Evolutionary conservation across 441 rosid genomes (phyloP).

Genomic region (Erodium chrysanthum): DNA sequence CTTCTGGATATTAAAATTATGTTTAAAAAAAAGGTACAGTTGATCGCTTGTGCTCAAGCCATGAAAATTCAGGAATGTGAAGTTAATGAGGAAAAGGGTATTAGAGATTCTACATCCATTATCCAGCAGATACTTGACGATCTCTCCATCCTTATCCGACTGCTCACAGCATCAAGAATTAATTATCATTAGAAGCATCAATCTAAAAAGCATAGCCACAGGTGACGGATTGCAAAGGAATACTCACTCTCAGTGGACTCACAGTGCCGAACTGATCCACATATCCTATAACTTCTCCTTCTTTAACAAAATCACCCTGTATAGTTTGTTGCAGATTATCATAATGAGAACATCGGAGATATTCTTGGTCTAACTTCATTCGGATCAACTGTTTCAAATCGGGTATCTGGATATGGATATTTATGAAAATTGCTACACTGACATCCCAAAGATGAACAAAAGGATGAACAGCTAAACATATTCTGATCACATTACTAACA

Average conservation of each 20-base stretch:
- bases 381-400: no score
- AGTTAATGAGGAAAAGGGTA: neutral
- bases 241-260: slow-evolving; percentile 67
- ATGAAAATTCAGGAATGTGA: slow-evolving; percentile 4
- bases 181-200: slow-evolving; percentile 2
- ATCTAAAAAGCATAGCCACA: slow-evolving; percentile 9
- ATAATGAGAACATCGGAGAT: no score
- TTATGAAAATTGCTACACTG: neutral
- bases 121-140: slow-evolving; percentile 62
- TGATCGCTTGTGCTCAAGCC: neutral
- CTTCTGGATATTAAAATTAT: neutral
- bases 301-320: slow-evolving; percentile 74
- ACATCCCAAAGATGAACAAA: neutral
- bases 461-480: neutral
- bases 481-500: neutral
- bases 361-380: no score
- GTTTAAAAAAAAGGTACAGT: neutral
- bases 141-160: slow-evolving; percentile 86
- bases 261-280: slow-evolving; percentile 70
- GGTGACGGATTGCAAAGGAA: slow-evolving; percentile 5
- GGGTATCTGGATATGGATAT: no score
- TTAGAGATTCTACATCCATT: slow-evolving; percentile 60
- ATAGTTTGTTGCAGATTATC: slow-evolving; percentile 10
- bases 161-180: slow-evolving; percentile 36
- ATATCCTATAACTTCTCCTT: slow-evolving; percentile 86